Percentiles rank a stretch among this genome's conserved stretches.
Evolutionary conservation across 352 stramenopile genomes (phyloP).

Genomic region (Globisporangium barbulae): DNA sequence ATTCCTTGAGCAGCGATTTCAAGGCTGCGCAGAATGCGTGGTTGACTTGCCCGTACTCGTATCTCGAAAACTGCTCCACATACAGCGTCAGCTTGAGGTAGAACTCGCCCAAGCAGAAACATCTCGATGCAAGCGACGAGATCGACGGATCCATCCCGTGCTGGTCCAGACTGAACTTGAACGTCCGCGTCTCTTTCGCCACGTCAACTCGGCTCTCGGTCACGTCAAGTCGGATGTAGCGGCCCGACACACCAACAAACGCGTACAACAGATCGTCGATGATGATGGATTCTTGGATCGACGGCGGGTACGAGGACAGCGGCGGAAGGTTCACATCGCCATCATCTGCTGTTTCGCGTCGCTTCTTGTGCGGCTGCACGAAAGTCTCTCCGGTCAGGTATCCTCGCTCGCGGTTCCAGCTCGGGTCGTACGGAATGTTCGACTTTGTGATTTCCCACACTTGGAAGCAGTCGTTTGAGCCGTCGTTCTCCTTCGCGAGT

Average conservation of each 20-base stretch:
- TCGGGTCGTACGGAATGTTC: slow-evolving; percentile 81
- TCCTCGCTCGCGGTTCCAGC: slow-evolving; percentile 78
- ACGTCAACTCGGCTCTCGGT: slow-evolving; percentile 37
- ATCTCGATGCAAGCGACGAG: slow-evolving; percentile 58
- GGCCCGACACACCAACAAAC: slow-evolving; percentile 75
- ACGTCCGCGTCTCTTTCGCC: slow-evolving; percentile 26
- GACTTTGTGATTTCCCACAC: slow-evolving; percentile 86
- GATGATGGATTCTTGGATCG: slow-evolving; percentile 76
- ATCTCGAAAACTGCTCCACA: slow-evolving; percentile 78
- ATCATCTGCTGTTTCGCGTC: slow-evolving; percentile 32
- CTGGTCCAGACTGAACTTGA: slow-evolving; percentile 67
- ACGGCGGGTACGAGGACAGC: slow-evolving; percentile 71
- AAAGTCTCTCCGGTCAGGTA: slow-evolving; percentile 77
- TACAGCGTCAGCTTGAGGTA: slow-evolving; percentile 77
- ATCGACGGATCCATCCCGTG: slow-evolving; percentile 83
- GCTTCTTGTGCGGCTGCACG: slow-evolving; percentile 44
- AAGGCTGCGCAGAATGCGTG: slow-evolving; percentile 93
- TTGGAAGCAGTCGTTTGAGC: slow-evolving; percentile 48
- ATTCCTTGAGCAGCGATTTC: slow-evolving; percentile 91
- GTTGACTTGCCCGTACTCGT: slow-evolving; percentile 93
- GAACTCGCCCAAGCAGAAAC: slow-evolving; percentile 69
- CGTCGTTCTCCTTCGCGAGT: slow-evolving; percentile 50
- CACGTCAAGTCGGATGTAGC: slow-evolving; percentile 75
- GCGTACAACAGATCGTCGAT: slow-evolving; percentile 83
- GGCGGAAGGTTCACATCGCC: slow-evolving; percentile 48